Conservation (phyloP, 1,284 basidiomycete species). For the Naganishia cerealis region DNA sequence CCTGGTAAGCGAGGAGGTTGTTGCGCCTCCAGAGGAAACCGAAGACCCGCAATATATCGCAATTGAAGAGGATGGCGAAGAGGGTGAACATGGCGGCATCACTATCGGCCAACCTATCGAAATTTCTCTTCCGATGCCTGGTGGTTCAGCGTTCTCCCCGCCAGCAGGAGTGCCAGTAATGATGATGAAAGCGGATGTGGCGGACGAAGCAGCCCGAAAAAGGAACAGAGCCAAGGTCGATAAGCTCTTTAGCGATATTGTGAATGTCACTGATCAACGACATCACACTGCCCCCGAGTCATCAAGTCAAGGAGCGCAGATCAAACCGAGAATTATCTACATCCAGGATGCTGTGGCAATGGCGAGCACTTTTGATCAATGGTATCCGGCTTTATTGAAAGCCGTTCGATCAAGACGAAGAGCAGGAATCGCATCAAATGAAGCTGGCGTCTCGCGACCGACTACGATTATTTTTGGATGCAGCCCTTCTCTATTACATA, state of each 20-base stretch:
- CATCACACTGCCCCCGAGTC: constrained; percentile 13
- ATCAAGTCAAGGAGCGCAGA: constrained; percentile 10
- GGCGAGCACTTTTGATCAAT: constrained; percentile 67
- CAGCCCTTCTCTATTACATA: constrained; percentile 65
- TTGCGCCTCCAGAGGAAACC: constrained; percentile 8
- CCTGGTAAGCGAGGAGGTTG: constrained; percentile 55
- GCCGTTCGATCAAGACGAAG: constrained; percentile 60
- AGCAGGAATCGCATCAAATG: constrained; percentile 13
- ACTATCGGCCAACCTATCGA: constrained; percentile 26
- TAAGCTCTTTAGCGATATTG: constrained; percentile 68
- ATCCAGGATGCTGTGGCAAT: constrained; percentile 76
- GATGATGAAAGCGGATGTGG: constrained; percentile 13
- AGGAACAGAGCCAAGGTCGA: constrained; percentile 19
- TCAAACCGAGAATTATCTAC: constrained; percentile 70
- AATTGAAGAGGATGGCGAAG: constrained; percentile 29
- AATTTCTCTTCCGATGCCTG: constrained; percentile 24
- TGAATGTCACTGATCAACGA: constrained; percentile 58
- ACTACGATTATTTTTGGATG: constrained; percentile 79
- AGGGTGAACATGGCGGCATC: constrained; percentile 20
- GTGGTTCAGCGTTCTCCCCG: neutral
- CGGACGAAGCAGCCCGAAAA: neutral
- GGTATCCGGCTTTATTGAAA: constrained; percentile 75
- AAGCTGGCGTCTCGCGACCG: constrained; percentile 52
- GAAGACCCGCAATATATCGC: constrained; percentile 19
- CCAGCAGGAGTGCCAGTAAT: constrained; percentile 4